phyloP scores from a whole-genome alignment of 345 rosid genomes.

The Conringia planisiliqua region DNA sequence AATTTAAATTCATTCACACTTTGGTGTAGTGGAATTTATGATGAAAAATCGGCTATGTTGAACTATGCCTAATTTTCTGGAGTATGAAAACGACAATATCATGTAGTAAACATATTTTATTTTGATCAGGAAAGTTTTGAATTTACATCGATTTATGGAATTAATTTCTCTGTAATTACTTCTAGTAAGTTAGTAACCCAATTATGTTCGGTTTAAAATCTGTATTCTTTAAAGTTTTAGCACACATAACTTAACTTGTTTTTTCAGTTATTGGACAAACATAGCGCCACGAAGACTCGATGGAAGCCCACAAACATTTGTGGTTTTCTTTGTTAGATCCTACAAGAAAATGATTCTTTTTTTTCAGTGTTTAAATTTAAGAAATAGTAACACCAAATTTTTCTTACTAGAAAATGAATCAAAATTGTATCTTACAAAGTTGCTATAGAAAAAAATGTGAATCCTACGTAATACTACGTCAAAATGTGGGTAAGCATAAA shows the following conservation, averaged over 20 bases:
- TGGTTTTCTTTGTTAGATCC: not conserved
- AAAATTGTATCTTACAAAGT: not conserved
- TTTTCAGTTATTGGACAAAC: not conserved
- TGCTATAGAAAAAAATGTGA: not conserved
- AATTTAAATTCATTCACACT: not conserved
- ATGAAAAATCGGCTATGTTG: constrained; percentile 14
- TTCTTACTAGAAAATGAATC: not conserved
- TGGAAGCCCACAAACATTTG: not conserved
- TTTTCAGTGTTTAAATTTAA: not conserved
- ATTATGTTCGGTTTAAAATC: not conserved
- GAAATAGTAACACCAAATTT: not conserved
- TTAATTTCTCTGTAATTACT: not conserved
- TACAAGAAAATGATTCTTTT: not conserved
- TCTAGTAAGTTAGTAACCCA: not conserved
- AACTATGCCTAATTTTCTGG: constrained; percentile 32
- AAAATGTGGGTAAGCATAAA: constrained; percentile 3
- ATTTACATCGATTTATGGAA: not conserved
- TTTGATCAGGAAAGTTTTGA: not conserved
- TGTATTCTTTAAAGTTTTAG: too few relatives aligned
- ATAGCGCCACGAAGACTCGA: not conserved
- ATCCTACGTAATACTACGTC: constrained; percentile 8
- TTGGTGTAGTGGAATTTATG: constrained; percentile 19
- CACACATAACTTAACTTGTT: too few relatives aligned
- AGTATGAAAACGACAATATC: constrained; percentile 27
- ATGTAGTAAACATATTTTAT: not conserved